Evolutionary conservation across 331 rosid species (phyloP).

Genomic region (Acacia concinna): DNA sequence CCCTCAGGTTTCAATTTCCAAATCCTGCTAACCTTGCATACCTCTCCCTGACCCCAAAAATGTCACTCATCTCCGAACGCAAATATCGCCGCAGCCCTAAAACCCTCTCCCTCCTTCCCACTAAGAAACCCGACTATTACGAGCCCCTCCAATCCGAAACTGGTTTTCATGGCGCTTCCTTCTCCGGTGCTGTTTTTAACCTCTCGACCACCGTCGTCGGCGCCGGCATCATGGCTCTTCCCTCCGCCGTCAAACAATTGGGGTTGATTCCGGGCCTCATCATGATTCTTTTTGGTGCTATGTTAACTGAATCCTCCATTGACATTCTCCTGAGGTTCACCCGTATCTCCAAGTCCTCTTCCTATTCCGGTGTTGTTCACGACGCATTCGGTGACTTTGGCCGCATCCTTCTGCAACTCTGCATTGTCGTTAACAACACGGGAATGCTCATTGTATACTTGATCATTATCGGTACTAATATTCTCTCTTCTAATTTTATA

Average conservation of each 20-base stretch:
- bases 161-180: constrained; percentile 55
- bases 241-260: constrained; percentile 59
- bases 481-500: neutral
- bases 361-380: constrained; percentile 50
- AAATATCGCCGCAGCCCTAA: constrained; percentile 54
- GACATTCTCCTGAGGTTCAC: constrained; percentile 53
- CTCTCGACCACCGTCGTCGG: constrained; percentile 73
- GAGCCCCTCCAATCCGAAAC: constrained; percentile 20
- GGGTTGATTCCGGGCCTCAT: constrained; percentile 55
- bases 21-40: neutral
- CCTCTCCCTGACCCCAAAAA: neutral
- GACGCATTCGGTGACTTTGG: constrained; percentile 59
- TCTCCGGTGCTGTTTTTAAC: constrained; percentile 64
- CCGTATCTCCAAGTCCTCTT: constrained; percentile 51
- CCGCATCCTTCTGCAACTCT: constrained; percentile 47
- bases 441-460: constrained; percentile 80
- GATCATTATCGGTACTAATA: constrained; percentile 60
- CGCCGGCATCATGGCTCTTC: constrained; percentile 81
- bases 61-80: constrained; percentile 40
- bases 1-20: neutral
- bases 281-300: constrained; percentile 50
- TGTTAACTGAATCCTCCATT: constrained; percentile 56
- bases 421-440: constrained; percentile 58
- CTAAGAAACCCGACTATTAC: constrained; percentile 30
- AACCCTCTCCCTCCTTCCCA: constrained; percentile 26